Base-by-base conservation (phyloP, 306 rosid species). In the Malus sylvestris region DNA sequence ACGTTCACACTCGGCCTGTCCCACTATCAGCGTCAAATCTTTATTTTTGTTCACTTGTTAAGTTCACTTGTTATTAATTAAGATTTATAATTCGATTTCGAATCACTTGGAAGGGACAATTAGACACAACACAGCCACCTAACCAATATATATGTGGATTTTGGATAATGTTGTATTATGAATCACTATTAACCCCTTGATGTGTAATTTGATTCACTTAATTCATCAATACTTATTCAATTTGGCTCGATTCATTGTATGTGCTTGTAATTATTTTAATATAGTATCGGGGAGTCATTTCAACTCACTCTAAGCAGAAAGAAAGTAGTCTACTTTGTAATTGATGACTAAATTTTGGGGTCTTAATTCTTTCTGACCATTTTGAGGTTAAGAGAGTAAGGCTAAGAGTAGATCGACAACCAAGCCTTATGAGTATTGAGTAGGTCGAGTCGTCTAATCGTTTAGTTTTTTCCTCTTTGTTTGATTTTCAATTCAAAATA, bases 101-200 rank as follows among this genome's bases (percentile, higher is more conserved):
- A 46, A 61, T 80, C 38, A n/a, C 23, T 60, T 69, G 22, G 65
- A 35, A 25, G 52, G 38, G 76, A 75, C 79, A 74, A 30, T 74
- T 68, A 80, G 66, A 74, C 57, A 49, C 51, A 51, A n/a, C 25
- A 35, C 27, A 33, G 30, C 51, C 44, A 77, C 83, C 88, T 3
- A 84, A 80, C 82, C 58, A 71, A 80, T 65, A 72, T 58, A 6
- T 71, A 46, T 38, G 18, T 67, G 67, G 80, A 78, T 79, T 67
- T 82, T 68, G 55, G 76, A 83, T 69, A 80, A 74, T 71, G 80
- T 32, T 46, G 33, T 63, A 73, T 80, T 79, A 67, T 80, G 77
- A 68, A 68, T 71, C 75, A 78, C 44, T 23, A 20, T 22, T 57
- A 57, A 57, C 22, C 2, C 25, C 12, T 57, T 8, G 16, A 49